These are phyloP conservation scores for Alternaria hordeiaustralica DNA, from an alignment of 2,329 filamentous ascomycete genomes.

Conservation along the genomic window DNA sequence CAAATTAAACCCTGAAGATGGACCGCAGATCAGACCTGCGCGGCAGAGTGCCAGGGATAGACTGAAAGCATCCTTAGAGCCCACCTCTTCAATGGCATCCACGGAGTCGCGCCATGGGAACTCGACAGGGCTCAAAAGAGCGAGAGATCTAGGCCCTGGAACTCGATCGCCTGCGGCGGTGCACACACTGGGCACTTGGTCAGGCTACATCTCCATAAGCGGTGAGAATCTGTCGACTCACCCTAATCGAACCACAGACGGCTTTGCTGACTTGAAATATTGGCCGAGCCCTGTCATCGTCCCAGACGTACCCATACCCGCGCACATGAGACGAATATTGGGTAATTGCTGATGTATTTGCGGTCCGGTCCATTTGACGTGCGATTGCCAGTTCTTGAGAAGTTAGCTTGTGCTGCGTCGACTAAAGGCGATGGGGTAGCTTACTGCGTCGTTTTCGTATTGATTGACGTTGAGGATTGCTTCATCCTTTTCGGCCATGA, in stretches of 20 bases:
- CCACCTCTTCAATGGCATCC: slow-evolving; percentile 64
- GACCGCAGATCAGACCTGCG: slow-evolving; percentile 65
- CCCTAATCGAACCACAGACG: slow-evolving; percentile 28
- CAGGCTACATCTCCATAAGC: background rate
- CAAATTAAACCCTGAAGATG: slow-evolving; percentile 67
- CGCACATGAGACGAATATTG: slow-evolving; percentile 63
- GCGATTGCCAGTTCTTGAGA: slow-evolving; percentile 59
- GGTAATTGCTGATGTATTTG: slow-evolving; percentile 65
- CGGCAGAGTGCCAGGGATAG: slow-evolving; percentile 63
- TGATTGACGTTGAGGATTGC: slow-evolving; percentile 62
- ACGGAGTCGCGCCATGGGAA: slow-evolving; percentile 66
- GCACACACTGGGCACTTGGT: slow-evolving; percentile 55
- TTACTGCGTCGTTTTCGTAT: slow-evolving; percentile 59
- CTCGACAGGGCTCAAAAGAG: slow-evolving; percentile 57
- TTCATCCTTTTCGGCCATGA: slow-evolving; percentile 44
- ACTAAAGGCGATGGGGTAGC: background rate
- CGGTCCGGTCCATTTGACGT: slow-evolving; percentile 65
- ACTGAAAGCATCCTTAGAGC: slow-evolving; percentile 61
- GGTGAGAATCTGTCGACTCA: background rate
- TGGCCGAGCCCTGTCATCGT: slow-evolving; percentile 31
- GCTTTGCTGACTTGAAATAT: slow-evolving; percentile 28
- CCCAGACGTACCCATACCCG: slow-evolving; percentile 64
- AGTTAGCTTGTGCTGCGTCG: background rate
- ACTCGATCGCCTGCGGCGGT: slow-evolving; percentile 64
- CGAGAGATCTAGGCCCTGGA: slow-evolving; percentile 63